Evolutionary conservation across 1,284 basidiomycete species (phyloP), one percentile per base, ranked within the genome.

Genomic region (Sutorius eximius): DNA sequence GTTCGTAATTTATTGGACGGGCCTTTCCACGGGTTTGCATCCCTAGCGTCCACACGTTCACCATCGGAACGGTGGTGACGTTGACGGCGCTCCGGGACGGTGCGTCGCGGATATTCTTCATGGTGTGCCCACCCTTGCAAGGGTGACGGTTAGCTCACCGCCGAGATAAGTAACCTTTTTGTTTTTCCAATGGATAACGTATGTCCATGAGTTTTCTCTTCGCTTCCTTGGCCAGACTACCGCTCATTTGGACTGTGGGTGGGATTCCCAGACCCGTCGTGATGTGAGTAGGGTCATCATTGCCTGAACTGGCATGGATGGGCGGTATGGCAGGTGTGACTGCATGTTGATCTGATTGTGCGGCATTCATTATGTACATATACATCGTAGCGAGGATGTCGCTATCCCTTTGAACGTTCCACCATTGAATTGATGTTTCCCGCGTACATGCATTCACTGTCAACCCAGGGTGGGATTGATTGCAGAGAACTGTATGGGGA

Each of bases 1-100:
- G 32, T n/a, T 27, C 16, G 24, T 40, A 5, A 18, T 40, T 30
- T 24, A 5, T 27, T 38, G n/a, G 36, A 18, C 40, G 30, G 38
- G 11, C 10, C 30, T 52, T 62, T 56, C 64, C 61, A 65, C 62
- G 62, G n/a, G 16, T 10, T 2, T 20, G 33, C 41, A n/a, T 53
- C 64, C 64, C 62, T 66, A 38, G 38, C 27, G 18, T 13, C n/a
- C 37, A 42, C 29, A 44, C 30, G 45, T 6, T 30, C 32, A 32
- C 29, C 6, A 32, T 29, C 6, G 37, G 49, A 7, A 33, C 13
- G 32, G 42, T 2, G 10, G 30, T 34, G 41, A 24, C 29, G 36
- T 32, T 16, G 42, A 49, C 37, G 44, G 42, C 41, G 24, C 15
- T 40, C 36, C 10, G n/a, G 36, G 15, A 48, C 20, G 7, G 42